A percentile compares a stretch with the other conserved stretches of the same genome.
Evolutionary conservation across 148 eudicot genomes (phyloP).

Genomic region (Oxyria digyna): DNA sequence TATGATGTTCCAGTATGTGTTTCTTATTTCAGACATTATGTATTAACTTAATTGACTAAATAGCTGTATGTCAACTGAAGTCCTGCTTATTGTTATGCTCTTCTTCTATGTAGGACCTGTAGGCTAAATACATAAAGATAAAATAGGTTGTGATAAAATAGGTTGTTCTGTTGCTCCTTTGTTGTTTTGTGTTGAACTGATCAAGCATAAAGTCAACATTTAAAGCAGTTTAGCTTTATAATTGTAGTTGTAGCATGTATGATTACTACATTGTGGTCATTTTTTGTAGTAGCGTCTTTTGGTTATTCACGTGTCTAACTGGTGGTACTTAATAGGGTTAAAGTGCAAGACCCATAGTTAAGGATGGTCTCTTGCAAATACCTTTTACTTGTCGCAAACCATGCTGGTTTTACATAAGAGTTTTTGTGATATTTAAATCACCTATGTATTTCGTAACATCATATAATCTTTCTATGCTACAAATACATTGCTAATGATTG

Average conservation of each 20-base stretch:
- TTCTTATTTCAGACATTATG: background rate
- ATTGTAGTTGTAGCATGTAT: background rate
- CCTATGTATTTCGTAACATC: background rate
- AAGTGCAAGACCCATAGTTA: background rate
- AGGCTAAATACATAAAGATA: background rate
- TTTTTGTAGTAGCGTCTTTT: background rate
- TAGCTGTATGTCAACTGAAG: background rate
- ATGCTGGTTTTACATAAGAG: background rate
- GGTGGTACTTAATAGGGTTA: background rate
- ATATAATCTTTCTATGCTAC: background rate
- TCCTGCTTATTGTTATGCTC: background rate
- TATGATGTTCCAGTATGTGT: background rate
- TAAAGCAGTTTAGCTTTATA: background rate
- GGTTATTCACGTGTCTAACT: background rate
- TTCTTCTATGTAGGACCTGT: background rate
- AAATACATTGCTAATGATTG: background rate
- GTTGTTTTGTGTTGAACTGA: background rate
- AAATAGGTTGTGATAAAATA: background rate
- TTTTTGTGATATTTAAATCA: background rate
- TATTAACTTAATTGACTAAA: background rate
- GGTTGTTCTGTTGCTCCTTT: background rate
- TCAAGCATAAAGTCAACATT: background rate
- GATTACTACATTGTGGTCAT: background rate
- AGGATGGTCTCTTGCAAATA: background rate
- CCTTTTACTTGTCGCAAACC: background rate